Evolutionary conservation across 2,329 filamentous ascomycete genomes (phyloP), one percentile per base, ranked within the genome.

Genomic region (Venturia effusa): DNA sequence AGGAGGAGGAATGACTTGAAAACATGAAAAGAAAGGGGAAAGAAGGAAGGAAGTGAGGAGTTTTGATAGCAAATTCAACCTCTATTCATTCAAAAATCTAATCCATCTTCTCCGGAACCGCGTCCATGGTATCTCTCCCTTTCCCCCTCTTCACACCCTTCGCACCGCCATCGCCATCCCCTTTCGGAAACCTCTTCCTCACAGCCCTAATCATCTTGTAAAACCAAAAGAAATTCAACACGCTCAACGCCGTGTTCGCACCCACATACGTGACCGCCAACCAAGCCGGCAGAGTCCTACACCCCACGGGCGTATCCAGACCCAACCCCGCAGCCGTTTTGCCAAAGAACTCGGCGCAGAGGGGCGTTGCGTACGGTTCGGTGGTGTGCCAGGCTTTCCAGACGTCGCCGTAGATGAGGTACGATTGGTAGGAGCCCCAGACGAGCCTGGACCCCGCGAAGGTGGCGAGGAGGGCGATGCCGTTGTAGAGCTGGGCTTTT

Each of bases 171-270:
- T 57, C 51, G 67, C 74, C 74, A 13, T 79, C 80, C 40, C 78
- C 79, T 13, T 76, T 79, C 66, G 84, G 81, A 71, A 94, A 94
- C 34, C 90, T 82, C 78, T 89, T 92, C 66, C 85, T 81, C 15
- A 94, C 84, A 10, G 90, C 89, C 66, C 84, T 80, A 67, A 95
- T 86, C 90, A 95, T 95, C 82, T 90, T 91, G 71, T 85, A 80
- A 73, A 93, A 94, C 90, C 90, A 95, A 76, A 87, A 89, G 70
- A 89, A 86, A 76, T 95, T 95, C 62, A 95, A 78, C 17, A 82
- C 80, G 71, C 91, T 93, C 32, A 95, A 81, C 0, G 83, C 83
- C 24, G 90, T 63, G 73, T 94, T 94, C 70, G 84, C 86, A 10
- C 80, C 80, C 8, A 92, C 75, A 71, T 94, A 94, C 34, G 84